phyloP scores from a whole-genome alignment of 2,329 filamentous ascomycete species.

The Penicillium carneum region DNA sequence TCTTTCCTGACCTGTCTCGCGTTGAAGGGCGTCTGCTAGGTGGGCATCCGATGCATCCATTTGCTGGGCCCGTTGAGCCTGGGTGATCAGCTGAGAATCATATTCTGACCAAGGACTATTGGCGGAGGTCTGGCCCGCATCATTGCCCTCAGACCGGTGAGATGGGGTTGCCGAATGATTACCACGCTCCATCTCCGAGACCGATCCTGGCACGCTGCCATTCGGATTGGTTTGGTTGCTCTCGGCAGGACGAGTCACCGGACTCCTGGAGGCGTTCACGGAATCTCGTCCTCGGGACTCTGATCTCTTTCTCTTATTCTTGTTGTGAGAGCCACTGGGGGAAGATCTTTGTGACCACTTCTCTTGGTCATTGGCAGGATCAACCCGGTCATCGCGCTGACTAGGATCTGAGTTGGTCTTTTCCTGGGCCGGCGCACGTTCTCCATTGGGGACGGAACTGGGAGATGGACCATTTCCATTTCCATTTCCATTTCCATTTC shows the following conservation, averaged over 20 bases:
- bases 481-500: constrained; percentile 9
- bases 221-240: constrained; percentile 33
- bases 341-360: constrained; percentile 38
- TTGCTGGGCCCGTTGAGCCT: constrained; percentile 57
- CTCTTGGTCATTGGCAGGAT: constrained; percentile 30
- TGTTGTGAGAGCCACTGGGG: constrained; percentile 46
- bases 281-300: constrained; percentile 61
- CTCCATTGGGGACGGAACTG: background rate
- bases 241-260: constrained; percentile 46
- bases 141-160: constrained; percentile 40
- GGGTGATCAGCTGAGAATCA: constrained; percentile 53
- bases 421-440: constrained; percentile 11
- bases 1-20: constrained; percentile 55
- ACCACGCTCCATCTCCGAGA: constrained; percentile 29
- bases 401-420: constrained; percentile 14
- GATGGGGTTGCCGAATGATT: constrained; percentile 33
- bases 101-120: constrained; percentile 49
- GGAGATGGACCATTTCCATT: constrained; percentile 12
- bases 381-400: constrained; percentile 16
- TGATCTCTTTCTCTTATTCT: constrained; percentile 73
- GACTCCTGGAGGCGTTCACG: constrained; percentile 47
- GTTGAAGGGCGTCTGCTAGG: constrained; percentile 60
- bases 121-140: constrained; percentile 40
- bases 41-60: constrained; percentile 59
- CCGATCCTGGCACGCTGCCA: constrained; percentile 29